Evolutionary conservation across 495 filamentous ascomycete genomes (phyloP), one percentile per base, ranked within the genome.

Genomic region (Xylaria intraflava): DNA sequence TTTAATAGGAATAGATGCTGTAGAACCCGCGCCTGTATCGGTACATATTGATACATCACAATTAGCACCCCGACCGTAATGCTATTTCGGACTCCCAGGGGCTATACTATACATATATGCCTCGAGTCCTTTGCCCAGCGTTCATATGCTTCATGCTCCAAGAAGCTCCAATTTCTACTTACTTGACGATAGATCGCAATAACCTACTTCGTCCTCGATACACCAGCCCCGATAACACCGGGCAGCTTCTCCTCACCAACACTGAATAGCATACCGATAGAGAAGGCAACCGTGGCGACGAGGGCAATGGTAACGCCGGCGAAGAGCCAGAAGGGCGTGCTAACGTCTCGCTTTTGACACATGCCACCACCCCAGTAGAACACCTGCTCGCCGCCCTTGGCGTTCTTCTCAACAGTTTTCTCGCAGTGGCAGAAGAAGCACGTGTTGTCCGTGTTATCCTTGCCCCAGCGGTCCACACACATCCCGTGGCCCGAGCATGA

Each of bases 321-420:
- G 60, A 98, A 74, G 35, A 98, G 69, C 79, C 90, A 95, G 68
- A 98, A 97, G 33, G 83, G 83, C 17, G 83, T 79, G 69, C 87
- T 90, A 41, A 97, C 71, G 67, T 98, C 91, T 62, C 83, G 83
- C 79, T 96, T 98, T 69, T 95, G 85, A 71, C 93, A 98, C 55
- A 85, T 85, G 29, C 82, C 70, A 11, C 93, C 93, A 45, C 84
- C 92, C 88, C 89, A 98, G 53, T 78, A 66, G 33, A 69, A 60
- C 30, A 69, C 61, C 51, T 65, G 61, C n/a, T 46, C 57, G 24
- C 59, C 67, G 17, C 57, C 65, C 16, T 67, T 67, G 12, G 72
- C 76, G 23, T 72, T 75, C 10, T 65, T 62, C n/a, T 73, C 69
- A 8, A 72, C 53, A 6, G 77, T 64, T 1, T 76, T 78, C 27